Evolutionary conservation across 805 yeast genomes (phyloP), one percentile per base, ranked within the genome.

Genomic region (Zygotorulaspora chibaensis): DNA sequence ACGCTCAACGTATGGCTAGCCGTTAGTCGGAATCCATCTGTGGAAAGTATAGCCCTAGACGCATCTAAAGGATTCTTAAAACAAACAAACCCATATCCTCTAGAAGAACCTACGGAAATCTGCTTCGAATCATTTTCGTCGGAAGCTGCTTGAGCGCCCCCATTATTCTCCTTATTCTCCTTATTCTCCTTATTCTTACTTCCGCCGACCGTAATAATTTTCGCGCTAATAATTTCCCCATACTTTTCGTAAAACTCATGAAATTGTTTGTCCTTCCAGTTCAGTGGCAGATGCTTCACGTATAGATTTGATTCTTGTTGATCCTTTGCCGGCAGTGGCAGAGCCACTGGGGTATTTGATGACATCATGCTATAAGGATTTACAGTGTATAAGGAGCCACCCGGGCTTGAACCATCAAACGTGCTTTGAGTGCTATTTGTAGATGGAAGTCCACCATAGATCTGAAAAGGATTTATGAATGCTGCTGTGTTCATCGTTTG

Each of bases 51-150:
- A 12, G 95, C 91, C 56, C 74, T 71, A 40, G 79, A 76, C 7
- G 95, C 93, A 58, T 81, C 77, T 40, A 77, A 69, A 45, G 85
- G 83, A 51, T 69, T 69, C 56, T 79, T 80, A 60, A 76, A 87
- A 66, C 88, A 84, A 43, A 86, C 87, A 69, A 87, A 87, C 37
- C 93, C 95, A 61, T 83, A 87, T 16, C 93, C 90, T 61, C 81
- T 78, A 17, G 91, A 83, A 53, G 56, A 40, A 8, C 63, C 65
- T 25, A 56, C n/a, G 13, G 38, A 35, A n/a, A 44, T 46, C 12
- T 48, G 38, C 16, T 28, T 31, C 9, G 33, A 16, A 9, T 38
- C 46, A 10, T 39, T 43, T 13, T 29, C 33, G 5, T 15, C 35
- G 18, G 45, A 16, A 12, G 39, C 2, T 12, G 35, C 15, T 10